Evolutionary conservation across 2,329 filamentous ascomycete species (phyloP), one percentile per base, ranked within the genome.

Genomic region (Ceratocystis lukuohia): DNA sequence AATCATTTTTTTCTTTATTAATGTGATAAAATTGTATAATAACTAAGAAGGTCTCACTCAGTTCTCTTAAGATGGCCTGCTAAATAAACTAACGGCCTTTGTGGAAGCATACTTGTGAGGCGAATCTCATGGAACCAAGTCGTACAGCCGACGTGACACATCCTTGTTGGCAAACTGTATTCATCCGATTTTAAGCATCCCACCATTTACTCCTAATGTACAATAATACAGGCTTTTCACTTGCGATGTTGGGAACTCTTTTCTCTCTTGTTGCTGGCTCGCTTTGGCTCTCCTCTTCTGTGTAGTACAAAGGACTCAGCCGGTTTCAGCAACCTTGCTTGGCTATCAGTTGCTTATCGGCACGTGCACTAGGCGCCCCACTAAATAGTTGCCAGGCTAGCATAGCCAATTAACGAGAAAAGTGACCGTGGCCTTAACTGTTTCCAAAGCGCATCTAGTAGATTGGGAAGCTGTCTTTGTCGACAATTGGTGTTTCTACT

Each of bases 401-500:
- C 1, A 12, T 25, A 33, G 8, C n/a, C 22, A 48, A 50, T 30
- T 7, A 61, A 17, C 33, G 10, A 50, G 61, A 48, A 63, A 33
- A 48, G 61, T 63, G 61, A 63, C 61, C 61, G 61, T 63, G 61
- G 61, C 61, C 61, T 63, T 63, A 20, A 63, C 61, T 46, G 56
- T 59, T 59, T 37, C 56, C 25, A 50, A 45, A 25, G 61, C 44
- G 61, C 61, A 63, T 63, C 28, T 59, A 37, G 53, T 57, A 28
- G 53, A 28, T 25, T 30, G 30, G 3, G 48, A 22, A 50, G 22
- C 1, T 25, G 48, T 50, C 48, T 20, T 50, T 63, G 61, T 30
- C n/a, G 45, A 25, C 17, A 63, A 48, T 20, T 41, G 25, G 10
- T n/a, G 61, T 37, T 4, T 48, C 20, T 48, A 33, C 17, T 33